Evolutionary conservation across 2,329 filamentous ascomycete genomes (phyloP).

Genomic region (Daldinia sp.): DNA sequence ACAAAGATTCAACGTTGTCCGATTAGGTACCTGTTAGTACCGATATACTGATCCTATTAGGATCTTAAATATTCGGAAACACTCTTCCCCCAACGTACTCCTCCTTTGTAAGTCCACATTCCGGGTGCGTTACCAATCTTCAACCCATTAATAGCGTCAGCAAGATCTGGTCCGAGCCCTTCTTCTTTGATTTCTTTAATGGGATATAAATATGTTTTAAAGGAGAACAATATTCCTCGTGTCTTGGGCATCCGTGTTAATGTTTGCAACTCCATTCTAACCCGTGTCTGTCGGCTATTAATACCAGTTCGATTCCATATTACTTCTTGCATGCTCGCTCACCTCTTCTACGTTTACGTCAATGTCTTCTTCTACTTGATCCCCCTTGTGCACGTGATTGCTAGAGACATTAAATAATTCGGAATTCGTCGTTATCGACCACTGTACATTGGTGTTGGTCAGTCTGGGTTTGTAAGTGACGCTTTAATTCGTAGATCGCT

Average conservation of each 20-base stretch:
- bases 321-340: not conserved
- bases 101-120: conserved; percentile 63
- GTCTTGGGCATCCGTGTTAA: conserved; percentile 59
- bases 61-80: conserved; percentile 57
- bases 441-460: conserved; percentile 47
- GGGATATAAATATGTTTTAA: conserved; percentile 64
- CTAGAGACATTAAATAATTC: conserved; percentile 52
- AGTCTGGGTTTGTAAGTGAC: not conserved
- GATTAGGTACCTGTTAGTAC: too few relatives aligned
- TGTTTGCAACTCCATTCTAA: conserved; percentile 62
- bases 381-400: conserved; percentile 50
- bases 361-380: conserved; percentile 47
- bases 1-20: too few relatives aligned
- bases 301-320: not conserved
- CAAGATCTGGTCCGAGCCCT: conserved; percentile 56
- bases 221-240: conserved; percentile 59
- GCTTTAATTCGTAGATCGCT: conserved; percentile 26
- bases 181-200: conserved; percentile 59
- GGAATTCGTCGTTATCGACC: conserved; percentile 57
- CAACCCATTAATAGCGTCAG: conserved; percentile 62
- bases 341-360: conserved; percentile 52
- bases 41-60: not conserved
- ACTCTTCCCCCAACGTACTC: conserved; percentile 56
- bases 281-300: conserved; percentile 43
- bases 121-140: conserved; percentile 59